Conservation (phyloP, 1,284 basidiomycete genomes). For the Marasmius oreades region DNA sequence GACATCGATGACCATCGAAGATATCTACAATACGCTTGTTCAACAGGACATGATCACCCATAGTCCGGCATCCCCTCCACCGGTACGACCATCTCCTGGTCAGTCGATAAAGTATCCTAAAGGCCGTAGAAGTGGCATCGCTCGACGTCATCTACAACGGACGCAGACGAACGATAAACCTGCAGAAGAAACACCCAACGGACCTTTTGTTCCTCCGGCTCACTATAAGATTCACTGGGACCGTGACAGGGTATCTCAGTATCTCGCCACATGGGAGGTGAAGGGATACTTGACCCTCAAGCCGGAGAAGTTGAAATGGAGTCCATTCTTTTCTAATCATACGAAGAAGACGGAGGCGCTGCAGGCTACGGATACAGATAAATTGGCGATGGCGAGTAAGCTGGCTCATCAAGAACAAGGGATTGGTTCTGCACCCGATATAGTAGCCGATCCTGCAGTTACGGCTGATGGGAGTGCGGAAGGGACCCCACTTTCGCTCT, state of each 20-base stretch:
- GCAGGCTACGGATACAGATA: conserved; percentile 22
- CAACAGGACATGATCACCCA: conserved; percentile 78
- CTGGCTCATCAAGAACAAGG: conserved; percentile 13
- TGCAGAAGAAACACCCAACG: conserved; percentile 34
- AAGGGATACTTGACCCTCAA: conserved; percentile 83
- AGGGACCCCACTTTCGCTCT: conserved; percentile 8
- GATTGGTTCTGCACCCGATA: conserved; percentile 13
- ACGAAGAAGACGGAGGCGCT: conserved; percentile 39
- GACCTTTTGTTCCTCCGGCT: conserved; percentile 63
- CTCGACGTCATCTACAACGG: conserved; percentile 59
- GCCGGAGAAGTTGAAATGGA: conserved; percentile 92
- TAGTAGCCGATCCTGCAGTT: background rate
- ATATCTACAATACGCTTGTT: conserved; percentile 77
- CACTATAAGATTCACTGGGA: conserved; percentile 81
- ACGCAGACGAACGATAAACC: conserved; percentile 48
- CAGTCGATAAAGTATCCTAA: conserved; percentile 72
- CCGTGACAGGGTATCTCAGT: conserved; percentile 60
- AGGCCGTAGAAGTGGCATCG: conserved; percentile 59
- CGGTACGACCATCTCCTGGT: conserved; percentile 63
- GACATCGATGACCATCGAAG: conserved; percentile 91
- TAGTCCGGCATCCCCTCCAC: conserved; percentile 45
- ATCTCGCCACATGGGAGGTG: conserved; percentile 67
- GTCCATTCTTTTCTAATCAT: conserved; percentile 73
- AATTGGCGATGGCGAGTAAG: conserved; percentile 17
- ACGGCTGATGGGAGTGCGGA: conserved; percentile 2